Percentiles rank a stretch among this genome's conserved stretches.
These are phyloP conservation scores for Pseudovirgaria hyperparasitica DNA, from an alignment of 2,329 filamentous ascomycete species.

Conservation along the genomic window DNA sequence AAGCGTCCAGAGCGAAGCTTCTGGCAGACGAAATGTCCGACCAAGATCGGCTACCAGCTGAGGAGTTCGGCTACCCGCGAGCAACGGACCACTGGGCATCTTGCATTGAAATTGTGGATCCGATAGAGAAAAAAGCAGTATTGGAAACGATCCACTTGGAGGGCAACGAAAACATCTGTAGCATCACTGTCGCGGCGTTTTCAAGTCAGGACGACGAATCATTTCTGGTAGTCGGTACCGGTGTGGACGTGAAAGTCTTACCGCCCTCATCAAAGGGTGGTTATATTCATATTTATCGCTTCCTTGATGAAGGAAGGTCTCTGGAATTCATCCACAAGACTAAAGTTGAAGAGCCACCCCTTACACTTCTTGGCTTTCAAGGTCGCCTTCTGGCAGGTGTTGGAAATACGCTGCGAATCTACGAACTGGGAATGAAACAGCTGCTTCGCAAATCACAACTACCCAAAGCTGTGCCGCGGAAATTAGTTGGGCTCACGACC, in stretches of 20 bases:
- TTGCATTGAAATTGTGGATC: constrained; percentile 86
- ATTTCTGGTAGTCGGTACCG: constrained; percentile 89
- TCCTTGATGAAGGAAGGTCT: constrained; percentile 73
- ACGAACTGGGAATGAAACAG: constrained; percentile 86
- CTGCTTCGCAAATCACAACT: constrained; percentile 85
- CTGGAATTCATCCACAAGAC: constrained; percentile 96
- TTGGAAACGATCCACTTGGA: constrained; percentile 69
- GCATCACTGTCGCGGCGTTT: constrained; percentile 73
- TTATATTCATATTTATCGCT: constrained; percentile 84
- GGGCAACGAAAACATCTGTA: constrained; percentile 85
- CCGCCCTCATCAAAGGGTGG: constrained; percentile 60
- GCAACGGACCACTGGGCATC: constrained; percentile 86
- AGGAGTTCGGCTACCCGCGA: constrained; percentile 80
- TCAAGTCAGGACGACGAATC: constrained; percentile 76
- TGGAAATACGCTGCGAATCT: constrained; percentile 69
- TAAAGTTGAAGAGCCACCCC: constrained; percentile 75
- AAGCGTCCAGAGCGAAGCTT: constrained; percentile 62
- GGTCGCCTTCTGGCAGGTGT: constrained; percentile 79
- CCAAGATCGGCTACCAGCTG: constrained; percentile 51
- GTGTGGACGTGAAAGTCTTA: constrained; percentile 72
- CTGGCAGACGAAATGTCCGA: constrained; percentile 49
- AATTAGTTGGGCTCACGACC: constrained; percentile 81
- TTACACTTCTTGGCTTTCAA: constrained; percentile 86
- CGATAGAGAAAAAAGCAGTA: constrained; percentile 55
- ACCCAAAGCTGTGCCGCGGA: constrained; percentile 55